Evolutionary conservation across 768 basidiomycete species (phyloP).

Genomic region (Suillus spraguei): DNA sequence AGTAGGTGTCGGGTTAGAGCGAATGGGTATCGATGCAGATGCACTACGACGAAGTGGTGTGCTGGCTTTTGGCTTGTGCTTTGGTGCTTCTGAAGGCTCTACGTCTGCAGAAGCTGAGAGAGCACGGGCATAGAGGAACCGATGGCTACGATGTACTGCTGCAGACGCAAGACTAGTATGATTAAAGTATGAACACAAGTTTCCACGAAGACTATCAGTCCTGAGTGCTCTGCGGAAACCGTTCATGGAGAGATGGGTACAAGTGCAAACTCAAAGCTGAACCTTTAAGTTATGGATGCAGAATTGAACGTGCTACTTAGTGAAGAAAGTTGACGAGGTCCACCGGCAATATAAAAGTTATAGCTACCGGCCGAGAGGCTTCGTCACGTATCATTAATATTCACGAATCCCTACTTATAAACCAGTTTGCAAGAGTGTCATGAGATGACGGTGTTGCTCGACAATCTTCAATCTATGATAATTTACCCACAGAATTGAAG

Average conservation of each 20-base stretch:
- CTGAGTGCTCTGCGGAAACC: not conserved
- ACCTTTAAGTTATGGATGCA: not conserved
- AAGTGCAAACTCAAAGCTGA: not conserved
- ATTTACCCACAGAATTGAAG: no score
- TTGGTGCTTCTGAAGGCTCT: constrained; percentile 28
- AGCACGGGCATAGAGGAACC: constrained; percentile 1
- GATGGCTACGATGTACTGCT: not conserved
- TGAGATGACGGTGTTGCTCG: no score
- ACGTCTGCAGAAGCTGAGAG: constrained; percentile 9
- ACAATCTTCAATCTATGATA: no score
- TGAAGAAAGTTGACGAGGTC: not conserved
- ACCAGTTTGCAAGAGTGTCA: no score
- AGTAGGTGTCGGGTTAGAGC: constrained; percentile 85
- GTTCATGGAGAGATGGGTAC: not conserved
- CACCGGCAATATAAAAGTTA: not conserved
- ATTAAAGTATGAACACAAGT: not conserved
- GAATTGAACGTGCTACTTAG: not conserved
- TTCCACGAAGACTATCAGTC: not conserved
- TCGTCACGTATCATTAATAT: not conserved
- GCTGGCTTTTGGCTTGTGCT: constrained; percentile 78
- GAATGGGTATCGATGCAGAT: constrained; percentile 82
- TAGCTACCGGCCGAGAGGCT: not conserved
- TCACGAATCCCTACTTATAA: no score
- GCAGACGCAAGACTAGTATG: not conserved
- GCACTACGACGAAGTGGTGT: constrained; percentile 84